A percentile compares a stretch with the other conserved stretches of the same genome.
These are phyloP conservation scores for Diaporthe aspalathi DNA, from an alignment of 2,329 filamentous ascomycete genomes.

Conservation along the genomic window DNA sequence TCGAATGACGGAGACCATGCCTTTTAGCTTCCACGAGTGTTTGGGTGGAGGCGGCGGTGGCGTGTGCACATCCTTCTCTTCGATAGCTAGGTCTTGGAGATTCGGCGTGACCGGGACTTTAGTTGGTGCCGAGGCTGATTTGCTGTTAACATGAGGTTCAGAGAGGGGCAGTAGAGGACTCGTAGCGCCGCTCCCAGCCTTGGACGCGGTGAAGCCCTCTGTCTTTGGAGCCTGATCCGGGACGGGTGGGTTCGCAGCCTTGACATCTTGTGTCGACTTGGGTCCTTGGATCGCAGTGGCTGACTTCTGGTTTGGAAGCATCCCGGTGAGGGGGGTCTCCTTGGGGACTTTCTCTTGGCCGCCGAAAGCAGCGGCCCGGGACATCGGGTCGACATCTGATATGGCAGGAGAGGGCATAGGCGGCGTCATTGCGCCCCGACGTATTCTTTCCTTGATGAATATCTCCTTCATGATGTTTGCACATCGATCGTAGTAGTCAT, in stretches of 20 bases:
- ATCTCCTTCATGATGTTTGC: conserved; percentile 87
- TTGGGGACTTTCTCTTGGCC: conserved; percentile 44
- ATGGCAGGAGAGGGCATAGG: conserved; percentile 62
- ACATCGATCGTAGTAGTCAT: conserved; percentile 96
- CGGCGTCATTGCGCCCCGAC: conserved; percentile 70
- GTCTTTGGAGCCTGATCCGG: conserved; percentile 44
- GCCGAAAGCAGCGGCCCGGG: conserved; percentile 14
- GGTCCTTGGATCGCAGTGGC: conserved; percentile 24
- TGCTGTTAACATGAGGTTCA: conserved; percentile 42
- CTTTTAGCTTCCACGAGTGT: conserved; percentile 97
- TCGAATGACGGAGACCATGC: conserved; percentile 94
- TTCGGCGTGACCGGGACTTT: conserved; percentile 54
- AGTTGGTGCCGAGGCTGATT: conserved; percentile 54
- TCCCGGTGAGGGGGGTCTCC: conserved; percentile 40
- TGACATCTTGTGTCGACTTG: conserved; percentile 33
- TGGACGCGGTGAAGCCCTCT: conserved; percentile 43
- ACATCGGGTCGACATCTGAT: conserved; percentile 53
- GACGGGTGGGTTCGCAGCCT: conserved; percentile 1
- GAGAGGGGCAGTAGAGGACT: conserved; percentile 44
- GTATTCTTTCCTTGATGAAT: conserved; percentile 83
- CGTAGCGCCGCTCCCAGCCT: conserved; percentile 41
- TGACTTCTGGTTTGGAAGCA: conserved; percentile 38
- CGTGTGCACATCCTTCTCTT: conserved; percentile 55
- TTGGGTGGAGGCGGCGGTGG: conserved; percentile 80
- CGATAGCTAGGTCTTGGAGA: conserved; percentile 47